Evolutionary conservation across 108 stramenopile species (phyloP), one percentile per base, ranked within the genome.

Genomic region (Nitzschia sp.): DNA sequence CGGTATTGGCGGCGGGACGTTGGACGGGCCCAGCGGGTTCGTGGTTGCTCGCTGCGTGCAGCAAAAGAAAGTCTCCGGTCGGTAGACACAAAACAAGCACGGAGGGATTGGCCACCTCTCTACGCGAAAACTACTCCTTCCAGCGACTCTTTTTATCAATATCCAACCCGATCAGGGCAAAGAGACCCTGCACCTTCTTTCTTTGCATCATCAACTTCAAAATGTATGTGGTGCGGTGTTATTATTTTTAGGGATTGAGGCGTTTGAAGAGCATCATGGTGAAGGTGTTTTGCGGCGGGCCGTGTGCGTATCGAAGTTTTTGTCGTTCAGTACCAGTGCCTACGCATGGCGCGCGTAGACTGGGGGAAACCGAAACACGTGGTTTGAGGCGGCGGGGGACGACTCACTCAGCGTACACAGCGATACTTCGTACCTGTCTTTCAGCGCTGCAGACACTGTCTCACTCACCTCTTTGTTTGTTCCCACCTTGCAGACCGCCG

Each of bases 71-170:
- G n/a, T n/a, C n/a, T n/a, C 19, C 19, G 8, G 21, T 11, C 21
- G 48, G 19, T n/a, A n/a, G 48, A 50, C 48, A 50, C 19, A 50
- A 21, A 21, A 61, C 41, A 19, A 32, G 32, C n/a, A 22, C n/a
- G 32, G 60, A 61, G 60, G 5, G 60, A 61, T 61, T 61, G 60
- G 60, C 60, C 60, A 61, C 45, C 60, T 61, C 60, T 61, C 60
- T 50, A 50, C 48, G 32, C 15, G 29, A 11, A 34, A 58, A 31
- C 33, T 31, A 31, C 33, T 34, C 32, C 21, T 58, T 31, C 32
- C 29, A 44, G 26, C 38, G 36, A 23, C 23, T 34, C 41, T 22
- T 61, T 61, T 45, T 25, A 44, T 41, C 60, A 22, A 19, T 19
- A 16, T 28, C 55, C n/a, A 38, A 26, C 41, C 41, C 6, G 21